These are phyloP conservation scores for Parathielavia hyrcaniae DNA, from an alignment of 495 filamentous ascomycete species.

Conservation along the genomic window DNA sequence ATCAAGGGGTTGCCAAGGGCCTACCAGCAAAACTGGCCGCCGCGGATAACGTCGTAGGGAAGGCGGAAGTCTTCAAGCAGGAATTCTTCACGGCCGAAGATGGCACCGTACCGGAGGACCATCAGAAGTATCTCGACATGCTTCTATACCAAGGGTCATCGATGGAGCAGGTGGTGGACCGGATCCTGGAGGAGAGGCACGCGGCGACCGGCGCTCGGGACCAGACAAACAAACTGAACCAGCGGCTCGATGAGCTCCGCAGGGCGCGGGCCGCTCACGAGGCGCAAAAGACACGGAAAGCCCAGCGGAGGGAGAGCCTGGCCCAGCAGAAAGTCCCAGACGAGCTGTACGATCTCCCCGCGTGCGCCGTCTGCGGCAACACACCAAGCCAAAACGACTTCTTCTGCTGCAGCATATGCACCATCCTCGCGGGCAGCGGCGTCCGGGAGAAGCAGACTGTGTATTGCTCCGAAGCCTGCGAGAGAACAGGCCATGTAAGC, in stretches of 20 bases:
- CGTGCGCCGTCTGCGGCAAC: conserved; percentile 36
- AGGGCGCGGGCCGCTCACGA: conserved; percentile 42
- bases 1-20: conserved; percentile 2
- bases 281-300: conserved; percentile 35
- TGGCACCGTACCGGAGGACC: conserved; percentile 19
- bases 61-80: conserved; percentile 30
- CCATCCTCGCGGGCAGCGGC: conserved; percentile 29
- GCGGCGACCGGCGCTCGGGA: conserved; percentile 28
- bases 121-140: conserved; percentile 40
- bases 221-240: conserved; percentile 32
- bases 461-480: conserved; percentile 44
- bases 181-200: conserved; percentile 36
- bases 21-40: conserved; percentile 25
- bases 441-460: conserved; percentile 27
- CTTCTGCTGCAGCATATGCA: conserved; percentile 38
- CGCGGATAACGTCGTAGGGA: conserved; percentile 13
- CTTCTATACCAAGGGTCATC: conserved; percentile 26
- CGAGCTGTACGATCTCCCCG: conserved; percentile 32
- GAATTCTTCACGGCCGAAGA: conserved; percentile 32
- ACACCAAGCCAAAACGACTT: conserved; percentile 26
- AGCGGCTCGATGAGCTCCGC: conserved; percentile 39
- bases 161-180: conserved; percentile 36
- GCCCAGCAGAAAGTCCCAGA: conserved; percentile 24
- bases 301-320: conserved; percentile 23
- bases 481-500: conserved; percentile 39